Conservation (phyloP, 2,329 filamentous ascomycete genomes). For the Tolypocladium amazonense region DNA sequence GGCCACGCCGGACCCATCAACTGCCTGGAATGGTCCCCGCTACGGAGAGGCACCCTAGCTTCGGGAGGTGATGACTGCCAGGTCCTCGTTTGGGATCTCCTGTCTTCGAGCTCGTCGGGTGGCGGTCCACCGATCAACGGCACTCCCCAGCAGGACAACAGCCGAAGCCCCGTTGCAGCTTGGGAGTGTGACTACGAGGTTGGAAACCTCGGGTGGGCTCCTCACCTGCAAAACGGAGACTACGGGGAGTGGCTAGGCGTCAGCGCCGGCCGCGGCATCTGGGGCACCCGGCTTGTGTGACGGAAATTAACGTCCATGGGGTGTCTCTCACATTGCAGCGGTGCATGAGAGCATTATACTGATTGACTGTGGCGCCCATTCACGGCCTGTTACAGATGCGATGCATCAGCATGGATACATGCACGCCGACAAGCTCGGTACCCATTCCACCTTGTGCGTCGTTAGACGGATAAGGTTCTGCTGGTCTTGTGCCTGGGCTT, state of each 20-base stretch:
- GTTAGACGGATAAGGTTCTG: not conserved
- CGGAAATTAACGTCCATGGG: not conserved
- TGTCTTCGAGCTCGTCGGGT: conserved; percentile 47
- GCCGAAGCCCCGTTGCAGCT: conserved; percentile 58
- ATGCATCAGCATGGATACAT: not conserved
- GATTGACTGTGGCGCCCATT: not conserved
- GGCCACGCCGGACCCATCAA: conserved; percentile 81
- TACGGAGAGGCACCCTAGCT: conserved; percentile 75
- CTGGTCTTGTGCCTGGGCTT: not conserved
- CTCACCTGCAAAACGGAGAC: conserved; percentile 56
- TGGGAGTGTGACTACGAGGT: conserved; percentile 87
- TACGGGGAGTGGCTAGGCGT: conserved; percentile 78
- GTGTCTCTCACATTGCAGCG: not conserved
- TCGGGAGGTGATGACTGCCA: conserved; percentile 88
- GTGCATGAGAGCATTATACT: not conserved
- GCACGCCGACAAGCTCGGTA: not conserved
- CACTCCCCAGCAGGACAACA: conserved; percentile 40
- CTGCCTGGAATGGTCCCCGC: conserved; percentile 91
- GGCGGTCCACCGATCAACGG: conserved; percentile 34
- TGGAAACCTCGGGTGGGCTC: conserved; percentile 76
- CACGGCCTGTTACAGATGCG: not conserved
- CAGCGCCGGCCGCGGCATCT: conserved; percentile 68
- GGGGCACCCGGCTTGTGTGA: conserved; percentile 51
- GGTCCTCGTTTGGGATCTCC: conserved; percentile 87
- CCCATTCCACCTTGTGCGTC: not conserved